Base-by-base conservation (phyloP, 345 rosid species). In the Adansonia digitata region DNA sequence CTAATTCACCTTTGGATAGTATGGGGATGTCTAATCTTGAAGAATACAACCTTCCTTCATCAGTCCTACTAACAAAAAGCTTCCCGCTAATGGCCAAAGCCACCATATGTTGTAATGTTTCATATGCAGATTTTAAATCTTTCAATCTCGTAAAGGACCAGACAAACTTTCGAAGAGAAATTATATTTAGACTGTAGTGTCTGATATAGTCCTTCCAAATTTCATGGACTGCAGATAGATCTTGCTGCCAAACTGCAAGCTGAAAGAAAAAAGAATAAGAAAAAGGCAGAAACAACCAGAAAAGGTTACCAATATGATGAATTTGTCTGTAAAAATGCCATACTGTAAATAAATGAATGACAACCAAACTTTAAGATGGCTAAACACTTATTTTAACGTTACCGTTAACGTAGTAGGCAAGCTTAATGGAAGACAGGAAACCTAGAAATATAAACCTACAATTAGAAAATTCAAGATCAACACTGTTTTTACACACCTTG, bases 171-270 rank as follows among this genome's bases (percentile, higher is more conserved):
- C 80, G 82, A 79, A 92, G 80, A 24, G 84, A 65, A 45, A 72
- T 26, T 67, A 88, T 69, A 74, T 78, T 84, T 71, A 85, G 84
- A 63, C 82, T 88, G 79, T 88, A 91, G 83, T 83, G 84, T 81
- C 86, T 83, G 39, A 76, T 73, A 79, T 89, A 92, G 76, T 86
- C 88, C 77, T 85, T 82, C 96, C 90, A 86, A 48, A 94, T 86
- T 26, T 84, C 89, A 75, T 80, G 85, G 20, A 84, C 92, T 29
- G 86, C 88, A 53, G 85, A 77, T 56, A 81, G 82, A 80, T 86
- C 87, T 79, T 85, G 72, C 87, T 88, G 91, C 80, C 77, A 78
- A 78, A 89, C 94, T 78, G 98, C 98, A 80, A 94, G 86, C 97
- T 94, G 88, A 75, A 86, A 78, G 78, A 56, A 56, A 10, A 51